A percentile compares a stretch with the other conserved stretches of the same genome.
These are phyloP conservation scores for Trichoderma reesei DNA, from an alignment of 495 filamentous ascomycete species.

Conservation along the genomic window DNA sequence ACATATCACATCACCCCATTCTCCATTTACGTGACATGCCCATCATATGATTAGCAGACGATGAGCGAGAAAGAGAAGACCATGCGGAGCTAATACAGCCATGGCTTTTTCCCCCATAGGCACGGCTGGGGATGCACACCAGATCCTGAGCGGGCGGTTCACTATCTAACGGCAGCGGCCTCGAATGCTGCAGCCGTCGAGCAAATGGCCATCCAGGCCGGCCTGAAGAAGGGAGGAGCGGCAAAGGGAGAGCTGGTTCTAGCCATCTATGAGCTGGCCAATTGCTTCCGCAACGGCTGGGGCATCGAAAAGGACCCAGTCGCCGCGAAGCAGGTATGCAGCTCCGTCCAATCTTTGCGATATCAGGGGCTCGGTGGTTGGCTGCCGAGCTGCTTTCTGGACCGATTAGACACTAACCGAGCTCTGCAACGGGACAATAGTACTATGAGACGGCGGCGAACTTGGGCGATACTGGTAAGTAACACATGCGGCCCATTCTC, in stretches of 20 bases:
- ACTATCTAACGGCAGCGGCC: constrained; percentile 80
- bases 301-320: constrained; percentile 79
- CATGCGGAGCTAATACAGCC: neutral
- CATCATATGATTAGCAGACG: neutral
- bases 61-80: neutral
- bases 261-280: constrained; percentile 89
- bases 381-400: neutral
- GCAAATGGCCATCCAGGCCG: constrained; percentile 67
- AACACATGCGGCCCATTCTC: too few species aligned
- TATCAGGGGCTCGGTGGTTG: neutral
- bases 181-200: constrained; percentile 83
- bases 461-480: constrained; percentile 68
- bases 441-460: constrained; percentile 98
- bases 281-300: constrained; percentile 96
- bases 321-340: constrained; percentile 58
- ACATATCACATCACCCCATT: constrained; percentile 5
- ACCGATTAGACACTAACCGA: constrained; percentile 5
- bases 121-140: constrained; percentile 88
- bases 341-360: constrained; percentile 5
- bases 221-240: constrained; percentile 83
- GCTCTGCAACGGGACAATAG: constrained; percentile 29
- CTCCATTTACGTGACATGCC: neutral
- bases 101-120: constrained; percentile 30
- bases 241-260: constrained; percentile 97
- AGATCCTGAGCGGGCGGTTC: constrained; percentile 62